Percentiles rank a stretch among this genome's conserved stretches.
Evolutionary conservation across 2,329 filamentous ascomycete species (phyloP).

Genomic region (Rhinocladiella similis): DNA sequence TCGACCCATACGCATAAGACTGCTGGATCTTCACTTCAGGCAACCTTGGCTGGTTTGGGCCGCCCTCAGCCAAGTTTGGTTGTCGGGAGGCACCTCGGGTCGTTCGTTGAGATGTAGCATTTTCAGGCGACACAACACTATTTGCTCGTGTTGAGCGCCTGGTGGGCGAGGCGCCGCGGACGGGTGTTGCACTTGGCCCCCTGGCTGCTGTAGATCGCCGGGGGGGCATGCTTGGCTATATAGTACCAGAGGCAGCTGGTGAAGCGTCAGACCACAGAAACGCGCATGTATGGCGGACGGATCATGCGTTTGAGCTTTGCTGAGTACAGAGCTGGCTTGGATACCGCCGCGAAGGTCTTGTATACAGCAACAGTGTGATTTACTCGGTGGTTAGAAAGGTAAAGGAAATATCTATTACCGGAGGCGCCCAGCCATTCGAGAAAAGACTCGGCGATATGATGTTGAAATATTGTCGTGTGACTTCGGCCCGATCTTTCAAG

Average conservation of each 20-base stretch:
- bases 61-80: slow-evolving; percentile 10
- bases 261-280: neutral
- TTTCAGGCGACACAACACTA: slow-evolving; percentile 14
- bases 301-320: neutral
- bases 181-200: slow-evolving; percentile 18
- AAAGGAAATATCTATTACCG: no score
- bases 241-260: neutral
- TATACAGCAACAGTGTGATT: no score
- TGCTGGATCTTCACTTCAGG: slow-evolving; percentile 41
- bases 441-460: no score
- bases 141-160: slow-evolving; percentile 16
- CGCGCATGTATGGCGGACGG: neutral
- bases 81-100: slow-evolving; percentile 23
- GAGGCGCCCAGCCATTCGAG: no score
- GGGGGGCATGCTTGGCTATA: slow-evolving; percentile 14
- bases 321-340: neutral
- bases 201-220: slow-evolving; percentile 25
- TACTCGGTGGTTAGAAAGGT: no score
- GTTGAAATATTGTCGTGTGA: no score
- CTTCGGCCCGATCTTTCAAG: no score
- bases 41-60: slow-evolving; percentile 33
- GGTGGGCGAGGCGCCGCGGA: slow-evolving; percentile 14
- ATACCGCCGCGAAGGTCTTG: no score
- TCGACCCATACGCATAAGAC: slow-evolving; percentile 44
- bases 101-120: slow-evolving; percentile 14